These are phyloP conservation scores for Endoconidiophora laricicola DNA, from an alignment of 2,329 filamentous ascomycete genomes.

Conservation along the genomic window DNA sequence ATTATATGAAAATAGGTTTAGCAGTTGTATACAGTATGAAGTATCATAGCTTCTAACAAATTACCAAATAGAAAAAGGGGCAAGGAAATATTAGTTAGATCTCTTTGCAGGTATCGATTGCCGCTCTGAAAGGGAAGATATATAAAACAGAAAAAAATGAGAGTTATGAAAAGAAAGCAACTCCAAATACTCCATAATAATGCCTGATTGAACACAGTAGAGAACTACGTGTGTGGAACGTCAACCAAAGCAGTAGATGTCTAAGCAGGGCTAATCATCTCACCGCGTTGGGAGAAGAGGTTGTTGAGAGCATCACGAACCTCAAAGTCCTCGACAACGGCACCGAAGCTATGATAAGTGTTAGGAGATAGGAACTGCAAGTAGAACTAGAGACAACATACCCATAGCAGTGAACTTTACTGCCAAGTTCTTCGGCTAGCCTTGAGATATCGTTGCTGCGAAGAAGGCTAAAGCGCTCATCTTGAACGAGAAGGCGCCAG, in stretches of 20 bases:
- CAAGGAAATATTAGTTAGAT: too few species aligned
- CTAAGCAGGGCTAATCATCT: neutral
- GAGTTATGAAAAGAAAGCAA: neutral
- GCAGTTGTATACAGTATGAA: too few species aligned
- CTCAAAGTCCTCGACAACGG: conserved; percentile 51
- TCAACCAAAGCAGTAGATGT: neutral
- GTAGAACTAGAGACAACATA: conserved; percentile 29
- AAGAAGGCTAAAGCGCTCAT: conserved; percentile 52
- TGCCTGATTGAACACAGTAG: neutral
- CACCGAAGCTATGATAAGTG: conserved; percentile 33
- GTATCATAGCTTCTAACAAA: too few species aligned
- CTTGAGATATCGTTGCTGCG: conserved; percentile 50
- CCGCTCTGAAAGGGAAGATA: neutral
- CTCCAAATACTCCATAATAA: neutral
- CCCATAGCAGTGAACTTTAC: conserved; percentile 87
- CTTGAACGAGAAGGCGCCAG: conserved; percentile 63
- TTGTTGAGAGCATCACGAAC: conserved; percentile 61
- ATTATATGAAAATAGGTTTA: too few species aligned
- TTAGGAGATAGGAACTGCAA: conserved; percentile 8
- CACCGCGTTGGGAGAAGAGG: conserved; percentile 32
- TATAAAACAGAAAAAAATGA: neutral
- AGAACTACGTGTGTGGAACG: too few species aligned
- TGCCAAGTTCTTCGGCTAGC: conserved; percentile 55
- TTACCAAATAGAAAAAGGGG: too few species aligned
- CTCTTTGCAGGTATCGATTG: too few species aligned